Conservation (phyloP, 2,329 filamentous ascomycete genomes). For the Dendrostoma leiphaemia region DNA sequence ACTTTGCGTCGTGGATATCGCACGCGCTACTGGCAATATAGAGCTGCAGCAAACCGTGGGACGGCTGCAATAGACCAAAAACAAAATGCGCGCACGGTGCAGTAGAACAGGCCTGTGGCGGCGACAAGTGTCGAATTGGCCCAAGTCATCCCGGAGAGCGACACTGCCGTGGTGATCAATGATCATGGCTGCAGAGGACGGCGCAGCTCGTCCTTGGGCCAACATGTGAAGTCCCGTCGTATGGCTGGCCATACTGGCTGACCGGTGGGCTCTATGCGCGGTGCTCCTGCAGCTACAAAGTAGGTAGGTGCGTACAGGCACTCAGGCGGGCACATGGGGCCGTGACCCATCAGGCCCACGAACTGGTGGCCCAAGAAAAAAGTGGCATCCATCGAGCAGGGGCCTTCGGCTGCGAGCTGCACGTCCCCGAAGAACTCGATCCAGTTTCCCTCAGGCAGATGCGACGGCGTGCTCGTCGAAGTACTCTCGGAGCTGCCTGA, state of each 20-base stretch:
- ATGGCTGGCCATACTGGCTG: background rate
- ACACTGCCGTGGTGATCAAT: background rate
- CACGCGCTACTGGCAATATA: background rate
- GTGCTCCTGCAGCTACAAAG: constrained; percentile 7
- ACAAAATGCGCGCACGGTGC: background rate
- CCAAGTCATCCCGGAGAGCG: background rate
- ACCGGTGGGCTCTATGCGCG: background rate
- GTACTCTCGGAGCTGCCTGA: background rate
- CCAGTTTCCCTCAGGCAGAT: background rate
- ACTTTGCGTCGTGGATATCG: background rate
- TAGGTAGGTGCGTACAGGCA: background rate
- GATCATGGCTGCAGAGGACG: too few relatives aligned
- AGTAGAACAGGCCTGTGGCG: background rate
- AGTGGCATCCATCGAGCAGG: background rate
- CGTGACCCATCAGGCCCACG: background rate
- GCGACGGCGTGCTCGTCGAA: background rate
- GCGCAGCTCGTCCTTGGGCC: background rate
- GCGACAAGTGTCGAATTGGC: background rate
- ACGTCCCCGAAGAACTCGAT: background rate
- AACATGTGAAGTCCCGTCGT: background rate
- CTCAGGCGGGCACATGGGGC: too few relatives aligned
- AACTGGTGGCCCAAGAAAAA: background rate
- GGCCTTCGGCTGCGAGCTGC: background rate
- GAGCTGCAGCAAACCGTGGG: background rate
- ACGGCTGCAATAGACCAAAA: background rate